These are phyloP conservation scores for Waltiozyma sp. DNA, from an alignment of 1,139 yeast species.

Conservation along the genomic window DNA sequence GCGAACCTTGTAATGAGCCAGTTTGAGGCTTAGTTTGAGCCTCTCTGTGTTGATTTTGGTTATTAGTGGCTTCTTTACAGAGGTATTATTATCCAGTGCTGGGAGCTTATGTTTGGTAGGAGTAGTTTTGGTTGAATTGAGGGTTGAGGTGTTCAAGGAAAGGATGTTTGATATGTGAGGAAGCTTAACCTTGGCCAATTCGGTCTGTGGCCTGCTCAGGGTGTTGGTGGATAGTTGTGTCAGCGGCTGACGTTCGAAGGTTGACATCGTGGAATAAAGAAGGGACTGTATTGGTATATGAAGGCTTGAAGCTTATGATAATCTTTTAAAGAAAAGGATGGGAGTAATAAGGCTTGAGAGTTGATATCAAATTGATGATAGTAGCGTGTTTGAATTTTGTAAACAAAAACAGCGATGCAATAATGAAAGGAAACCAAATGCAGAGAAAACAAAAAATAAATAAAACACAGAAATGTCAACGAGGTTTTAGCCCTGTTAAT, in stretches of 20 bases:
- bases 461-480: too few relatives aligned
- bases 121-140: slow-evolving; percentile 1
- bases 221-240: slow-evolving; percentile 11
- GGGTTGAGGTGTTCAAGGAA: slow-evolving; percentile 3
- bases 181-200: slow-evolving; percentile 5
- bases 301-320: too few relatives aligned
- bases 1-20: slow-evolving; percentile 68
- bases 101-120: not conserved
- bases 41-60: slow-evolving; percentile 38
- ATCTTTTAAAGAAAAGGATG: too few relatives aligned
- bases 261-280: slow-evolving; percentile 5
- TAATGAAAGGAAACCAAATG: too few relatives aligned
- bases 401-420: too few relatives aligned
- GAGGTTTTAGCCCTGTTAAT: too few relatives aligned
- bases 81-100: not conserved
- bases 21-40: slow-evolving; percentile 57
- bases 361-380: too few relatives aligned
- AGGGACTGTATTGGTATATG: too few relatives aligned
- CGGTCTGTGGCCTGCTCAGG: slow-evolving; percentile 7
- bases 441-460: too few relatives aligned
- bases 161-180: slow-evolving; percentile 6
- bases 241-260: slow-evolving; percentile 14
- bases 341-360: not conserved
- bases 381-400: too few relatives aligned
- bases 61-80: slow-evolving; percentile 2